Percentiles rank a stretch among this genome's conserved stretches.
phyloP scores from a whole-genome alignment of 805 yeast species.

The Metschnikowia aberdeeniae region DNA sequence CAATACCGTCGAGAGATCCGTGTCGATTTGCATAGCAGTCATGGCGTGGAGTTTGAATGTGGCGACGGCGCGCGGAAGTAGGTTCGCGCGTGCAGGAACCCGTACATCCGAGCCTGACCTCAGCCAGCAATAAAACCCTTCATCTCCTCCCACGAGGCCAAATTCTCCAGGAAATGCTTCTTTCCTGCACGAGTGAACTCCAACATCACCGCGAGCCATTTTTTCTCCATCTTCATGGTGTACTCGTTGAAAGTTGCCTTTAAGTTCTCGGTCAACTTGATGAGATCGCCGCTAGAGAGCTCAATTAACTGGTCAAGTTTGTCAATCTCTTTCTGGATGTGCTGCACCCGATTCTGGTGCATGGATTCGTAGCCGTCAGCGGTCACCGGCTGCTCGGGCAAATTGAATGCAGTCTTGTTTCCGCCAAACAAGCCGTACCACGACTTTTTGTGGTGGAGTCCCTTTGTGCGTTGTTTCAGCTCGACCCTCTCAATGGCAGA shows the following conservation, averaged over 20 bases:
- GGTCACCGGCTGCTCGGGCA: conserved; percentile 9
- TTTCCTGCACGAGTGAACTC: conserved; percentile 34
- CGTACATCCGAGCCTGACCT: not conserved
- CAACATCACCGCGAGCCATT: conserved; percentile 37
- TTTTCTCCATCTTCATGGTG: conserved; percentile 36
- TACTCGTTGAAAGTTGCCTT: conserved; percentile 36
- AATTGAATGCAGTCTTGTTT: conserved; percentile 18
- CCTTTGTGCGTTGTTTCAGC: conserved; percentile 18
- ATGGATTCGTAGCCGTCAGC: conserved; percentile 13
- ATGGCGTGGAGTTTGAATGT: conserved; percentile 4
- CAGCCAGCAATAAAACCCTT: conserved; percentile 15
- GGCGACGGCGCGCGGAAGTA: not conserved
- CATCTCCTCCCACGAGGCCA: conserved; percentile 30
- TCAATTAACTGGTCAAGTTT: conserved; percentile 48
- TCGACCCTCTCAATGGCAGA: conserved; percentile 33
- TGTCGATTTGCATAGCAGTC: conserved; percentile 37
- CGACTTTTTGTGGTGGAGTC: conserved; percentile 25
- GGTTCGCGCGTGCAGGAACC: not conserved
- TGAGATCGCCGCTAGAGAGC: conserved; percentile 41
- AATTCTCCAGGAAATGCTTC: conserved; percentile 19
- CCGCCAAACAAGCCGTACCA: conserved; percentile 47
- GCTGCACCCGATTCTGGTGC: conserved; percentile 27
- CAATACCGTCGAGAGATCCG: conserved; percentile 44
- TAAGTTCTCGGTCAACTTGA: conserved; percentile 41
- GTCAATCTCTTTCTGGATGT: conserved; percentile 37